These are phyloP conservation scores for Petunia axillaris DNA, from an alignment of 257 asterid genomes.

Conservation along the genomic window DNA sequence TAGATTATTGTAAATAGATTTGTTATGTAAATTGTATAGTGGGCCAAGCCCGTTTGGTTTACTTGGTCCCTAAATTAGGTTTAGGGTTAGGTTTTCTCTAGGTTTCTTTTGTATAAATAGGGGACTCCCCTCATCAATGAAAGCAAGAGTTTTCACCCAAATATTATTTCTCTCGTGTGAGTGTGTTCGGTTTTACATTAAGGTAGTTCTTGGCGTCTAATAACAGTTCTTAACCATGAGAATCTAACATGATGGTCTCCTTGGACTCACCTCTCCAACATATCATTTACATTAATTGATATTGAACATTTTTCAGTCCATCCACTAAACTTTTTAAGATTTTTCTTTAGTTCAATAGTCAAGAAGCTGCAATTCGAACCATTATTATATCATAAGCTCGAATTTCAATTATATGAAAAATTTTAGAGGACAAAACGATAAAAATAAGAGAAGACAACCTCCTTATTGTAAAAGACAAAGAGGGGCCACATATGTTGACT, in stretches of 20 bases:
- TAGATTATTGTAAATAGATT: too few relatives aligned
- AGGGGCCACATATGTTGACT: background rate
- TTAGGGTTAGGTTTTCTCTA: too few relatives aligned
- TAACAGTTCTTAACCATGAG: background rate
- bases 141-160: too few relatives aligned
- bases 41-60: too few relatives aligned
- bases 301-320: too few relatives aligned
- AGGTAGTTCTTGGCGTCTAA: constrained; percentile 11
- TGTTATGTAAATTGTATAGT: too few relatives aligned
- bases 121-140: too few relatives aligned
- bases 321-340: too few relatives aligned
- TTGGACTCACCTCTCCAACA: background rate
- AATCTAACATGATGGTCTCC: background rate
- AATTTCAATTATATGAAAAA: background rate
- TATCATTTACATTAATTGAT: background rate
- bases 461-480: background rate
- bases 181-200: background rate
- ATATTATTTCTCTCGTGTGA: too few relatives aligned
- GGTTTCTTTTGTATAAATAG: too few relatives aligned
- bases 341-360: background rate
- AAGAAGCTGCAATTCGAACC: background rate
- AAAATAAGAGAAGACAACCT: background rate
- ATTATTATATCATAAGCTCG: background rate
- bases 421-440: background rate
- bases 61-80: too few relatives aligned